Base-by-base conservation (phyloP, 2,329 filamentous ascomycete species). In the Exophiala viscosa region DNA sequence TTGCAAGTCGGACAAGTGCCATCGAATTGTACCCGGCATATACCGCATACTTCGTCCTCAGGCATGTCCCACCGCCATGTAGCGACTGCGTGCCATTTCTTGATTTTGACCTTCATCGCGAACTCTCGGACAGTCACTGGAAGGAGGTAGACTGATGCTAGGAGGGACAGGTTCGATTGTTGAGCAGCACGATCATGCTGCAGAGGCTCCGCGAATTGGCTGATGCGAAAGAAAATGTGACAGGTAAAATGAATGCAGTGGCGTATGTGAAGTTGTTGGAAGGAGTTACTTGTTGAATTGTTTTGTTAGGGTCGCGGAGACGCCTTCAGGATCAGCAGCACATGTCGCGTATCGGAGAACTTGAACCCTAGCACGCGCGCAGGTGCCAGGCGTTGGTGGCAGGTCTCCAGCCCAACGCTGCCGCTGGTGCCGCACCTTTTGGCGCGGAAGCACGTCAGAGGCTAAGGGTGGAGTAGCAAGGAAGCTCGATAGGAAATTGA, bases 21-120 rank as follows among this genome's bases (percentile, higher is more conserved):
- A 69, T 99, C 93, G 68, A 97, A 99, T 66, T 96, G 88, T 58
- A 95, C 91, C 68, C 95, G 92, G 73, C 93, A 99, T 74, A 99
- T 99, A 64, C 93, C 93, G 65, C 93, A 99, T 58, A 97, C 91
- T 69, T 99, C 92, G 73, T 96, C 92, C 65, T 96, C 90, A 18
- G 92, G 90, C 66, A 97, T 88, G 69, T 97, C 89, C 93, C 93
- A 99, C 60, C 89, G 85, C 93, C 93, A 99, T 50, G 90, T 92
- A 14, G 93, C 93, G 58, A 99, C 90, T 3, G 90, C 88, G 65
- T 93, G 87, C 90, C 92, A 97, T 68, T 89, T 83, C 66, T 86
- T 88, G 73, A 97, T 93, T 43, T 84, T 93, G 75, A 97, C 90
- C 74, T 96, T 97, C 93, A 99, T 99, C 10, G 47, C 69, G 60